Base-by-base conservation (phyloP, 2,329 filamentous ascomycete genomes). In the Botrytis squamosa region DNA sequence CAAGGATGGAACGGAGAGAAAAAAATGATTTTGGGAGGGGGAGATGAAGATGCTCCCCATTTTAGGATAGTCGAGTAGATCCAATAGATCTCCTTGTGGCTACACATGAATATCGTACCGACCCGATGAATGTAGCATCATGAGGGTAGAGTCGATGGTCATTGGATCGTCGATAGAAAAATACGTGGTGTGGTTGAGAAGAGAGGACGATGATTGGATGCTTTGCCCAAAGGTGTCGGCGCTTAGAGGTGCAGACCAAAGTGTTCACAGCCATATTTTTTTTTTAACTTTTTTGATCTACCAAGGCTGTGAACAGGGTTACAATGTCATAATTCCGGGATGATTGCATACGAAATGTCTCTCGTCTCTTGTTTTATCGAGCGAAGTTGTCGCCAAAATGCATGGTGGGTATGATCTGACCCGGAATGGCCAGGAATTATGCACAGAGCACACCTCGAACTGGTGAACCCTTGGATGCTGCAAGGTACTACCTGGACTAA, bases 221-320 rank as follows among this genome's bases (percentile, higher is more conserved):
- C 44, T 40, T 52, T 42, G 7, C 40, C n/a, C 49, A 40, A 49
- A 63, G 68, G 16, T 64, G 69, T 71, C 69, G 69, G 69, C 69
- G 69, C 69, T 62, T 71, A 71, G n/a, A 64, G 69, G 57, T 38
- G n/a, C 29, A 36, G 25, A 14, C 20, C 25, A n/a, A 40, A 42
- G 29, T 9, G 55, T 59, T 29, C 55, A 36, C 36, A 18, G 55
- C 55, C 18, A 36, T 16, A 29, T 4, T 10, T 64, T 63, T 64
- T 63, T 29, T 40, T 14, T 14, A 0, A 12, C 14, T 40, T 12
- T 14, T 33, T 20, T 9, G 25, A 42, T 42, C 12, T 64, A 64
- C 25, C 62, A 64, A 64, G 59, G 69, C 36, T 36, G 69, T 49
- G 69, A n/a, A 64, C 57, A 64, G n/a, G 69, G 57, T 2, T 71